Base-by-base conservation (phyloP, 768 basidiomycete genomes). In the Fomitopsis serialis region DNA sequence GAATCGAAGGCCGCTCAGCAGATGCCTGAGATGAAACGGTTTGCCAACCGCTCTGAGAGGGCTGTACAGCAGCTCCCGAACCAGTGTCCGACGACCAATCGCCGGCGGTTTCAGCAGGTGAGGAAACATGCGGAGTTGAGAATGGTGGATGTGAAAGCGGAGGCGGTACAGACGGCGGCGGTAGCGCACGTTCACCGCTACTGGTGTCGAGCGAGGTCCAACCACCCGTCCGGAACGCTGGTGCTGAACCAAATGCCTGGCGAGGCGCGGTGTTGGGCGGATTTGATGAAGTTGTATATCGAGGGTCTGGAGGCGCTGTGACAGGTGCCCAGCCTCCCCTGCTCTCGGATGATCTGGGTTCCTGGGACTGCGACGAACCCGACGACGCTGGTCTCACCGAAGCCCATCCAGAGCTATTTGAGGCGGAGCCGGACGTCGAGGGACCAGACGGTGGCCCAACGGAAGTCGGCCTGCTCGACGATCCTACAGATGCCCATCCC, bases 161-260 rank as follows among this genome's bases (percentile, higher is more conserved):
- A 6, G 13, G 42, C 7, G 23, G 21, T 21, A 25, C 36, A 15
- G 47, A 22, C 7, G 52, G 27, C 2, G 45, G 44, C 21, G 68
- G 63, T 46, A 65, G 63, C 23, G 53, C 10, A 13, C 47, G 42
- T n/a, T 50, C 44, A 21, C 45, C 42, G 46, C 54, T 74, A 21
- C 74, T 70, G 2, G 76, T 76, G 54, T 86, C 87, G 23, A 89
- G 71, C 34, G 80, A 79, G 9, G 85, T 81, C 80, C 83, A 87
- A 17, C 87, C 86, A 45, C 75, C 84, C 11, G 78, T 72, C 43
- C 82, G 75, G 64, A 85, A 87, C 10, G 71, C 58, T 17, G 82
- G 76, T 23, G 77, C 71, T 10, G 66, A 47, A 54, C 52, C 42
- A 23, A 23, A 32, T 32, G 6, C 19, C 36, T 10, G 36, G 21